These are phyloP conservation scores for Protea cynaroides DNA, from an alignment of 164 flowering plant genomes.

Conservation along the genomic window DNA sequence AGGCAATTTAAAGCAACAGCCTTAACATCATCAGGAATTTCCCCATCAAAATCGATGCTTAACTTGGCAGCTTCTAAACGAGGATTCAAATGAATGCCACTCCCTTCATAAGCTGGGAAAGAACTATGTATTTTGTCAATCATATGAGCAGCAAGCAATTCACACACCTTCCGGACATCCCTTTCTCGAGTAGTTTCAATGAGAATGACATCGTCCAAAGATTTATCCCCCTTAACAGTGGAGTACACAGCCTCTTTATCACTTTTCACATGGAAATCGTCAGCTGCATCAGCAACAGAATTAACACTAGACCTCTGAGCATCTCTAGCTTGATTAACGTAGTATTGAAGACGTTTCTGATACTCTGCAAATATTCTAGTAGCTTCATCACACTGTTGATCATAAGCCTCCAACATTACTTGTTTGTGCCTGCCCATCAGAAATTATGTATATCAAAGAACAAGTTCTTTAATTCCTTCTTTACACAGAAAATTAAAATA, in stretches of 20 bases:
- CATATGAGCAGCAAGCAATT: slow-evolving; percentile 64
- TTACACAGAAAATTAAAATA: background rate
- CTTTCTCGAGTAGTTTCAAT: slow-evolving; percentile 80
- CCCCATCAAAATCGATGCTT: slow-evolving; percentile 85
- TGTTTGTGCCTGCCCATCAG: slow-evolving; percentile 77
- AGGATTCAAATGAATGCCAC: slow-evolving; percentile 69
- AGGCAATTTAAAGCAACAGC: slow-evolving; percentile 47
- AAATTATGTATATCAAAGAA: background rate
- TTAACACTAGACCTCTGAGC: slow-evolving; percentile 53
- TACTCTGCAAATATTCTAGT: slow-evolving; percentile 93
- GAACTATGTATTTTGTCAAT: slow-evolving; percentile 53
- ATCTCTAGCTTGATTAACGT: slow-evolving; percentile 88
- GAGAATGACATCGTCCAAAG: slow-evolving; percentile 75
- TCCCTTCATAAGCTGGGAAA: slow-evolving; percentile 95
- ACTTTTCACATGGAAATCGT: slow-evolving; percentile 35
- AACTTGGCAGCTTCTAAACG: slow-evolving; percentile 71
- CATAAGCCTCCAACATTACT: slow-evolving; percentile 85
- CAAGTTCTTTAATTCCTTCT: no score
- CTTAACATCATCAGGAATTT: slow-evolving; percentile 75
- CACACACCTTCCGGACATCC: slow-evolving; percentile 82
- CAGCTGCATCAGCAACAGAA: slow-evolving; percentile 40
- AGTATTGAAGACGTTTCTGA: slow-evolving; percentile 69
- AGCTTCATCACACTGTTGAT: slow-evolving; percentile 93
- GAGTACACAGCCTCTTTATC: slow-evolving; percentile 79
- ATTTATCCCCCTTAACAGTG: slow-evolving; percentile 66